Evolutionary conservation across 148 eudicot genomes (phyloP).

Genomic region (Bassia scoparia): DNA sequence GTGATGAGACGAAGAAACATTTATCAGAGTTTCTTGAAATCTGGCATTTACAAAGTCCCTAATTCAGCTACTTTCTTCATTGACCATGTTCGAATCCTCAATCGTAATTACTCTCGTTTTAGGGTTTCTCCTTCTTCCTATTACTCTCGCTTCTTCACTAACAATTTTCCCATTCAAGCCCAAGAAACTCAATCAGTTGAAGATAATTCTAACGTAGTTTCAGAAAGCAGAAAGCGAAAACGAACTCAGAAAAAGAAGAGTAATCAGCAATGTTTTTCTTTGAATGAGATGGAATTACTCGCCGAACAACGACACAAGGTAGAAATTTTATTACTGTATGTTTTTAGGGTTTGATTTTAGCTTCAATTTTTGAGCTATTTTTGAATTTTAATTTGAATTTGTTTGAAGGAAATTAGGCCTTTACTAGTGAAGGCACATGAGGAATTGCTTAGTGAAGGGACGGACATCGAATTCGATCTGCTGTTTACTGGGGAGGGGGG

Average conservation of each 20-base stretch:
- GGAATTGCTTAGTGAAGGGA: slow-evolving; percentile 49
- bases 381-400: slow-evolving; percentile 6
- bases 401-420: slow-evolving; percentile 61
- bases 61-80: slow-evolving; percentile 48
- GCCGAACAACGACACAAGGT: slow-evolving; percentile 89
- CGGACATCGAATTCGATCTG: too few species aligned
- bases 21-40: slow-evolving; percentile 31
- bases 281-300: slow-evolving; percentile 59
- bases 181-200: neutral
- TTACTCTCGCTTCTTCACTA: slow-evolving; percentile 75
- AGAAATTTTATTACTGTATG: neutral
- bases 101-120: slow-evolving; percentile 57
- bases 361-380: neutral
- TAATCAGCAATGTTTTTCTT: slow-evolving; percentile 27
- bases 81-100: slow-evolving; percentile 75
- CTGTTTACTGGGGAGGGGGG: too few species aligned
- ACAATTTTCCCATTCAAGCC: slow-evolving; percentile 13
- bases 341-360: neutral
- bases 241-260: slow-evolving; percentile 39
- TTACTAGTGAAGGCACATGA: slow-evolving; percentile 66
- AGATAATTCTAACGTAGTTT: slow-evolving; percentile 14
- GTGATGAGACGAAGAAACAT: slow-evolving; percentile 26
- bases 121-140: slow-evolving; percentile 61
- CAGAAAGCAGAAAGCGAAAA: slow-evolving; percentile 41
- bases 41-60: slow-evolving; percentile 59